Evolutionary conservation across 176 grass and related monocot species (phyloP), one percentile per base, ranked within the genome.

Genomic region (Urochloa ruziziensis): DNA sequence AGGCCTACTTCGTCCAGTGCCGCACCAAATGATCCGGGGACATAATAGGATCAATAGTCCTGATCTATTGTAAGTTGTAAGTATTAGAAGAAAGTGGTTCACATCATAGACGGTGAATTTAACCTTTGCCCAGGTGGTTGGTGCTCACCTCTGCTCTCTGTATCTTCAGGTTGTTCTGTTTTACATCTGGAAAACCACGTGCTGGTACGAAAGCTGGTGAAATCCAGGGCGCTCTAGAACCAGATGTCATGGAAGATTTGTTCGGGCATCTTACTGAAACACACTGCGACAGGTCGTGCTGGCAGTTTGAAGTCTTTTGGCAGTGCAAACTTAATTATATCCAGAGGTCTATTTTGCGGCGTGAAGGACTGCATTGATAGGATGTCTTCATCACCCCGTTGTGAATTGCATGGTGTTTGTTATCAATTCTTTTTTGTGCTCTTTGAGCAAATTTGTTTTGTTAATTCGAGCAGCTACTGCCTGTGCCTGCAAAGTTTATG

Each of bases 131-230:
- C 19, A 28, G 6, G 0, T 51, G 23, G 34, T 35, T 33, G 23
- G 6, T 16, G 23, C 54, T 85, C 21, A 89, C 40, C 28, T 10
- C 1, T 56, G 59, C 40, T 39, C 68, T 40, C 58, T 48, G 10
- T 75, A 15, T 46, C 61, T 87, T 14, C 67, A 94, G 86, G 77
- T 87, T 74, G 53, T 82, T 78, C 12, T 58, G 54, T 25, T 59
- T 58, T 58, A 54, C 82, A 76, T 81, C 44, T 39, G 75, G 17
- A 75, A 76, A 69, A 78, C 43, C 21, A 74, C 62, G 34, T 36
- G 70, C 70, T 54, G 62, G 52, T 7, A 62, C 34, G 54, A 75
- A 75, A 40, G 10, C 8, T 42, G 23, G 21, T 35, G 30, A 69
- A 75, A 25, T 10, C 1, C 6, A 70, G 11, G 25, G 17, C 67